Conservation (phyloP, 805 yeast species). For the Candida endomychidarum region DNA sequence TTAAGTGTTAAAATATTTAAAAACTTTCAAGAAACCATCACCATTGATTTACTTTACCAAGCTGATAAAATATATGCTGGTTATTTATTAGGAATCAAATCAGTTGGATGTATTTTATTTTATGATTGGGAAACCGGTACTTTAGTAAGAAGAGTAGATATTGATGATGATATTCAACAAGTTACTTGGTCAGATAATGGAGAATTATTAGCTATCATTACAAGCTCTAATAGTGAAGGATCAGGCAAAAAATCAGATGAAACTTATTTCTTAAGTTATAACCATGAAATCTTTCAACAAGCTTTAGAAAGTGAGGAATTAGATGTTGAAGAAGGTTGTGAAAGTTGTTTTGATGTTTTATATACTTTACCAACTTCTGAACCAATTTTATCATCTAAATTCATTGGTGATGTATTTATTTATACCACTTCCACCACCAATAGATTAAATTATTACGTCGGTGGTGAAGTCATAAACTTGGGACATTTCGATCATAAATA, state of each 20-base stretch:
- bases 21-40: constrained; percentile 78
- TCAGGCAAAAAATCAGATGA: constrained; percentile 43
- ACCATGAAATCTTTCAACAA: constrained; percentile 62
- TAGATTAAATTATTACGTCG: constrained; percentile 91
- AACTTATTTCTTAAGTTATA: constrained; percentile 75
- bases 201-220: constrained; percentile 74
- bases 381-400: constrained; percentile 80
- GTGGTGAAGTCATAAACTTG: constrained; percentile 87
- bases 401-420: constrained; percentile 97
- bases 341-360: constrained; percentile 78
- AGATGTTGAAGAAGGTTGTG: constrained; percentile 86
- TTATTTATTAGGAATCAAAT: constrained; percentile 79
- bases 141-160: constrained; percentile 85
- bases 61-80: constrained; percentile 88
- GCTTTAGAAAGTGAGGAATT: constrained; percentile 57
- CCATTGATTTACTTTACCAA: constrained; percentile 64
- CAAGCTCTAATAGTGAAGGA: constrained; percentile 22
- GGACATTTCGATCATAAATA: constrained; percentile 89
- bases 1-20: constrained; percentile 69
- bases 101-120: constrained; percentile 81
- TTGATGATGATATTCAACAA: constrained; percentile 67
- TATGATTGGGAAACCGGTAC: constrained; percentile 92
- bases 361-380: constrained; percentile 72
- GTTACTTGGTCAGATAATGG: constrained; percentile 94
- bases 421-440: constrained; percentile 79